Evolutionary conservation across 176 grass and related monocot genomes (phyloP), one percentile per base, ranked within the genome.

Genomic region (Oryza punctata): DNA sequence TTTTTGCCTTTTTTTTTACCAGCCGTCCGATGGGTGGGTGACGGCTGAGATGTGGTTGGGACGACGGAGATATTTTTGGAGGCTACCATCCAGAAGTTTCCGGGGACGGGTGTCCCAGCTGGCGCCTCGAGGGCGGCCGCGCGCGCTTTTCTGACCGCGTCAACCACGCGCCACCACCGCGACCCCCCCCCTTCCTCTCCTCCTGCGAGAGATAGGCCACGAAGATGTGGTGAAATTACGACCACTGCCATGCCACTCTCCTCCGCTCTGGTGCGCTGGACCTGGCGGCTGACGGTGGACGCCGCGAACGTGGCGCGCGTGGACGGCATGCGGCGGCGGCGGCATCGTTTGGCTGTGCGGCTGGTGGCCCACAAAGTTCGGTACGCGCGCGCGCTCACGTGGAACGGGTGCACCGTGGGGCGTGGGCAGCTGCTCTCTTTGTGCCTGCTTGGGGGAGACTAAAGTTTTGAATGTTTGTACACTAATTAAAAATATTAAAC

Each of bases 51-150:
- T 85, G 24, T 6, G 12, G 40, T 26, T 0, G n/a, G 7, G 0
- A 23, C 3, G 16, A 6, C 1, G 71, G 52, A 88, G 81, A 88
- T 91, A 91, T 91, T 88, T 88, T 77, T 1, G 69, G 69, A 12
- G 77, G 77, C 65, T 27, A 49, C 57, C 8, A 74, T 91, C 89
- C 83, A 91, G 89, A 92, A 89, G 71, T 67, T 89, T 92, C 90
- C 43, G 26, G 24, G 7, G 33, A n/a, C 69, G 25, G 9, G 50
- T 21, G 50, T n/a, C 1, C 57, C n/a, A 7, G 54, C 54, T n/a
- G 16, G 49, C 49, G 54, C 16, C 15, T 59, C 54, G 44, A 3
- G 11, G 44, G 44, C 45, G 45, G 45, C 45, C 21, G 21, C 70
- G 41, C n/a, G 81, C 43, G 3, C 82, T 67, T 69, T 44, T 57